Conservation (phyloP, 495 filamentous ascomycete species). For the Collariella sp. region DNA sequence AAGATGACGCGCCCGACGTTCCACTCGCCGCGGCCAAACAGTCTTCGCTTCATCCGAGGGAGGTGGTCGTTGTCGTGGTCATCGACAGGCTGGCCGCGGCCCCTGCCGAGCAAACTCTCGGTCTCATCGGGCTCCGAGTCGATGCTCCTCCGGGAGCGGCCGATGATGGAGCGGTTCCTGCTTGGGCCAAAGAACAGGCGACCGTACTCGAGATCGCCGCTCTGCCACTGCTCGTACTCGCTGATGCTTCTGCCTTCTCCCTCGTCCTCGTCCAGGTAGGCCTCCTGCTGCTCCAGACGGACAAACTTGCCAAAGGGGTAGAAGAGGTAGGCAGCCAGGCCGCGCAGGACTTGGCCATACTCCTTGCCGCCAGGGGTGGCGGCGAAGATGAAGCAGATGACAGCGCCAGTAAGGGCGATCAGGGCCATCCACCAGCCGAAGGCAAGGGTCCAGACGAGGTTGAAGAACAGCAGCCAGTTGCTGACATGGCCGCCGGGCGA, state of each 20-base stretch:
- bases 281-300: slow-evolving; percentile 83
- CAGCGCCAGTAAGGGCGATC: slow-evolving; percentile 61
- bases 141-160: slow-evolving; percentile 78
- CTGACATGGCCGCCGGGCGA: slow-evolving; percentile 84
- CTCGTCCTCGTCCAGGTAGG: slow-evolving; percentile 90
- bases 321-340: slow-evolving; percentile 76
- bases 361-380: slow-evolving; percentile 71
- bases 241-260: slow-evolving; percentile 99
- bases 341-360: slow-evolving; percentile 79
- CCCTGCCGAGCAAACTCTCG: slow-evolving; percentile 77
- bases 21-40: slow-evolving; percentile 96
- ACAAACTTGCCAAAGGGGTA: slow-evolving; percentile 98
- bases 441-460: slow-evolving; percentile 79
- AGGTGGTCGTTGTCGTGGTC: slow-evolving; percentile 23
- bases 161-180: slow-evolving; percentile 70
- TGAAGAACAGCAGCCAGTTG: slow-evolving; percentile 73
- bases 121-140: slow-evolving; percentile 78
- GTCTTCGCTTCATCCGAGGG: slow-evolving; percentile 67
- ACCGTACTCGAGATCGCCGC: slow-evolving; percentile 90
- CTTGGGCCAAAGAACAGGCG: slow-evolving; percentile 89
- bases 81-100: slow-evolving; percentile 30
- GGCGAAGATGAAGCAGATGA: slow-evolving; percentile 70
- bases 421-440: slow-evolving; percentile 98
- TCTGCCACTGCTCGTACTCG: slow-evolving; percentile 99
- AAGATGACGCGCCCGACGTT: slow-evolving; percentile 89